These are phyloP conservation scores for Penicillium frequentans DNA, from an alignment of 2,329 filamentous ascomycete species.

Conservation along the genomic window DNA sequence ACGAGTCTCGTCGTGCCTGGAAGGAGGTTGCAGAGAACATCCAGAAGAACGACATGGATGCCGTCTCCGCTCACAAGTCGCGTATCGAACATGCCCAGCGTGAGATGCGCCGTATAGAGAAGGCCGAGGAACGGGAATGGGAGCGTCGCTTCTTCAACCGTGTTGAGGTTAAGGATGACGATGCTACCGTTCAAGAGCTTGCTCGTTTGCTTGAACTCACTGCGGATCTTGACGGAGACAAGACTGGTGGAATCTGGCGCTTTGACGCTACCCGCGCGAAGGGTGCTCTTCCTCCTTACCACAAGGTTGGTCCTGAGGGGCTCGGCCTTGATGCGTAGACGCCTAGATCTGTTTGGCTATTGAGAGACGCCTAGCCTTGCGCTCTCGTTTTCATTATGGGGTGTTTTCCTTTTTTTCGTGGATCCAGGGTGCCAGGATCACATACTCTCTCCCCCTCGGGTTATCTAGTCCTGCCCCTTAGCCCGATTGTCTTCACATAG, in stretches of 20 bases:
- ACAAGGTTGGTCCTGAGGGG: slow-evolving; percentile 40
- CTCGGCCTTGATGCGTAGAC: slow-evolving; percentile 34
- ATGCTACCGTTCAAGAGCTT: slow-evolving; percentile 43
- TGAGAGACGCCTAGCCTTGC: not conserved
- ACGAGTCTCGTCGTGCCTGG: slow-evolving; percentile 89
- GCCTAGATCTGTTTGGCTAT: not conserved
- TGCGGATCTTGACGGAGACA: slow-evolving; percentile 56
- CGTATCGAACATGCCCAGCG: slow-evolving; percentile 90
- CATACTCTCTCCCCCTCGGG: not conserved
- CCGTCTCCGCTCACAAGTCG: slow-evolving; percentile 73
- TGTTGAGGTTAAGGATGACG: slow-evolving; percentile 34
- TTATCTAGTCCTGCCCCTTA: not conserved
- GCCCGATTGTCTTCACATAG: slow-evolving; percentile 16
- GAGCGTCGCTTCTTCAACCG: slow-evolving; percentile 76
- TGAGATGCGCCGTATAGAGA: slow-evolving; percentile 71
- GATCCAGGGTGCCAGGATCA: slow-evolving; percentile 2
- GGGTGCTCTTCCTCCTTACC: slow-evolving; percentile 45
- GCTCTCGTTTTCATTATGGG: not conserved
- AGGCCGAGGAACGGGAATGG: slow-evolving; percentile 74
- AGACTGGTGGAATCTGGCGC: slow-evolving; percentile 70
- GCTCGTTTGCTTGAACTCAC: slow-evolving; percentile 42
- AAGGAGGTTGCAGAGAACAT: slow-evolving; percentile 80
- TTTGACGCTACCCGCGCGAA: slow-evolving; percentile 59
- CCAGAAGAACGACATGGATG: slow-evolving; percentile 78
- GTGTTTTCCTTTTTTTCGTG: slow-evolving; percentile 6